Evolutionary conservation across 148 eudicot species (phyloP).

Genomic region (Camellia lanceoleosa): DNA sequence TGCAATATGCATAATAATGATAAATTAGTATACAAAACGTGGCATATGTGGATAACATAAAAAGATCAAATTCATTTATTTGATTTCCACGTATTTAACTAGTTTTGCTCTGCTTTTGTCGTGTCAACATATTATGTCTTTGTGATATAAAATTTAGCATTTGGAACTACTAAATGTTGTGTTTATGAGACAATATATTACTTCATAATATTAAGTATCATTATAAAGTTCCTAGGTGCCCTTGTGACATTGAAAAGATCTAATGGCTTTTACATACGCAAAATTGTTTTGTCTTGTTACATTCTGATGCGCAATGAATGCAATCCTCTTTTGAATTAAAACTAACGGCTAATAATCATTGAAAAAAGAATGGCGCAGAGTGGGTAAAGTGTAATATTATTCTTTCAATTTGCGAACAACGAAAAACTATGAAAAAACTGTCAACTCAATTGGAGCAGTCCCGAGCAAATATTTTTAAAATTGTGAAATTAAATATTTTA

Average conservation of each 20-base stretch:
- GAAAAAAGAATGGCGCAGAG: neutral
- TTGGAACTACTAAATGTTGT: neutral
- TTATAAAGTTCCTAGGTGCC: neutral
- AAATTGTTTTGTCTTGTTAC: neutral
- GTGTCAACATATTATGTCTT: neutral
- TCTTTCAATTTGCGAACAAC: constrained; percentile 60
- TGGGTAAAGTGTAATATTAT: neutral
- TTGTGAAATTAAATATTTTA: neutral
- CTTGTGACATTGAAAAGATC: no score
- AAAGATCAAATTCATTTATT: no score
- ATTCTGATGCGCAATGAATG: neutral
- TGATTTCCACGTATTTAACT: neutral
- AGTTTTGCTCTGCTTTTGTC: neutral
- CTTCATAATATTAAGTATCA: neutral
- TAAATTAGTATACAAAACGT: no score
- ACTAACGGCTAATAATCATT: neutral
- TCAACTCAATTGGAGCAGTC: constrained; percentile 95
- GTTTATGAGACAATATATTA: neutral
- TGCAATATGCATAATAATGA: no score
- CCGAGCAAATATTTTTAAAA: constrained; percentile 48
- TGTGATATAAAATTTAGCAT: neutral
- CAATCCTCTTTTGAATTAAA: neutral
- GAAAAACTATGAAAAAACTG: constrained; percentile 79
- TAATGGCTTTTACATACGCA: neutral
- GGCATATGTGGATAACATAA: no score